Conservation (phyloP, 768 basidiomycete genomes). For the Lentinula boryana region DNA sequence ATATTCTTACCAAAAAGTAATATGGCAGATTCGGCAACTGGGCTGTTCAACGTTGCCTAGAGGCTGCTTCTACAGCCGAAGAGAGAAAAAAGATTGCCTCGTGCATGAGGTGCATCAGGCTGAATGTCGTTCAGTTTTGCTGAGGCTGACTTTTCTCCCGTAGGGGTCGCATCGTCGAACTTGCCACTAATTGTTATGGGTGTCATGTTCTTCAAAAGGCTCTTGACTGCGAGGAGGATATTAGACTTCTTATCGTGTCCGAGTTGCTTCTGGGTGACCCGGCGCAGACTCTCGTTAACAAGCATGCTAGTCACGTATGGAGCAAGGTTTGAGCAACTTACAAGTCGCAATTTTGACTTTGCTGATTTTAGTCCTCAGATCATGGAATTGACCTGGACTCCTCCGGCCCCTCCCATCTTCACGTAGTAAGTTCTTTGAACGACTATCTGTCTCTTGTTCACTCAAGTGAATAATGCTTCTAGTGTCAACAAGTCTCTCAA, state of each 20-base stretch:
- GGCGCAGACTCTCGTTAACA: slow-evolving; percentile 81
- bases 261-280: slow-evolving; percentile 82
- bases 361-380: slow-evolving; percentile 40
- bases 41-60: slow-evolving; percentile 85
- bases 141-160: slow-evolving; percentile 1
- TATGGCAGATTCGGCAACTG: slow-evolving; percentile 77
- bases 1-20: slow-evolving; percentile 5
- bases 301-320: slow-evolving; percentile 91
- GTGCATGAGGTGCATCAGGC: slow-evolving; percentile 69
- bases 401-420: slow-evolving; percentile 85
- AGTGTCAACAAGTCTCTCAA: slow-evolving; percentile 86
- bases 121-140: neutral
- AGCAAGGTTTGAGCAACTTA: slow-evolving; percentile 54
- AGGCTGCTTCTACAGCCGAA: slow-evolving; percentile 68
- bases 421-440: slow-evolving; percentile 52
- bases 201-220: slow-evolving; percentile 89
- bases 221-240: slow-evolving; percentile 86
- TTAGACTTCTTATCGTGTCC: slow-evolving; percentile 75
- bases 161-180: slow-evolving; percentile 79
- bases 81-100: slow-evolving; percentile 75
- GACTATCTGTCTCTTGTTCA: slow-evolving; percentile 5
- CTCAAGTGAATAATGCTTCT: neutral
- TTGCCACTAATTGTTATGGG: slow-evolving; percentile 85
- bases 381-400: slow-evolving; percentile 86
- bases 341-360: slow-evolving; percentile 4